Conservation (phyloP, 2,329 filamentous ascomycete species). For the Ascochyta pisi region DNA sequence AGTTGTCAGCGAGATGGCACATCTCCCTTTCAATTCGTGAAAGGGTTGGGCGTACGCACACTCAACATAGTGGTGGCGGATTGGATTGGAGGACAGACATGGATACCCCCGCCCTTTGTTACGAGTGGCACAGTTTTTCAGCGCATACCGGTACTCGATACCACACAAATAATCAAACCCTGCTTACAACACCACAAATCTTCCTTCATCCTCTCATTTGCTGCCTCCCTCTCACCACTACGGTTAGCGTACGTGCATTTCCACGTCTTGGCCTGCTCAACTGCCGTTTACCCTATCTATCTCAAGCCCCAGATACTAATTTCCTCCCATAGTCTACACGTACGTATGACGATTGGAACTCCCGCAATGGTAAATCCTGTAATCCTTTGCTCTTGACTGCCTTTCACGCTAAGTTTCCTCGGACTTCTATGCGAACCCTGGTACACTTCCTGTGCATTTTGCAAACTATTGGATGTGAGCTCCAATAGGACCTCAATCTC, state of each 20-base stretch:
- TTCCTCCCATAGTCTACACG: not conserved
- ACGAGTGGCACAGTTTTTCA: constrained; percentile 8
- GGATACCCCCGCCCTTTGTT: constrained; percentile 20
- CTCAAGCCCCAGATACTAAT: no score
- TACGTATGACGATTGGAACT: constrained; percentile 1
- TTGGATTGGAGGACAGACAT: constrained; percentile 8
- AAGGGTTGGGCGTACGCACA: not conserved
- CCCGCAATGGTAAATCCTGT: not conserved
- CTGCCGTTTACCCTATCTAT: not conserved
- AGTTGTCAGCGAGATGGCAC: not conserved
- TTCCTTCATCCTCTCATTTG: not conserved
- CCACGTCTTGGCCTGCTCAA: not conserved
- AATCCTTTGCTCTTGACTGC: not conserved
- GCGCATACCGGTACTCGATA: constrained; percentile 6
- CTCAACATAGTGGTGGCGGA: not conserved
- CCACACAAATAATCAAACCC: constrained; percentile 5
- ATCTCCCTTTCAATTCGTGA: not conserved
- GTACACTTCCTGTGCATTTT: not conserved
- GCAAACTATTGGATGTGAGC: not conserved
- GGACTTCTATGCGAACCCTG: not conserved
- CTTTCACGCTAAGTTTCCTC: constrained; percentile 1
- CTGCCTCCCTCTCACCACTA: not conserved
- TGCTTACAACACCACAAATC: not conserved
- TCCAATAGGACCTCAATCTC: not conserved
- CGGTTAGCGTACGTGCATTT: not conserved